These are phyloP conservation scores for Candida silvicultrix DNA, from an alignment of 805 yeast genomes.

Conservation along the genomic window DNA sequence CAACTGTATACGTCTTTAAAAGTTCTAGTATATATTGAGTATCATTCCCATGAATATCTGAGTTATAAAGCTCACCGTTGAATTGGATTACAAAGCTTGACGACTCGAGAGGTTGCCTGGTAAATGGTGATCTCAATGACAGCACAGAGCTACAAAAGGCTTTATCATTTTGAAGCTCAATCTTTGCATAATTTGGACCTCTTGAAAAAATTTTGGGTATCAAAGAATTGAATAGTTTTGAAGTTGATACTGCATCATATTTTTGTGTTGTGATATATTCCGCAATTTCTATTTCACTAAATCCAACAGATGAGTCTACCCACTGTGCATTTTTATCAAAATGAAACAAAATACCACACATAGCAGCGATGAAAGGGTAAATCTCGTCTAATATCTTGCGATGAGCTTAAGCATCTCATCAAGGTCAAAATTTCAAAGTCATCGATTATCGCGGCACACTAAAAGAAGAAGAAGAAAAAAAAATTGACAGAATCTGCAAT, in stretches of 20 bases:
- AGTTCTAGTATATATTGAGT: constrained; percentile 43
- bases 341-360: constrained; percentile 55
- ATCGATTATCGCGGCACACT: no score
- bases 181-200: constrained; percentile 57
- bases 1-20: constrained; percentile 28
- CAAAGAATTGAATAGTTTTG: constrained; percentile 23
- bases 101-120: constrained; percentile 57
- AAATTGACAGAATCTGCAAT: no score
- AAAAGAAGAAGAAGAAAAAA: no score
- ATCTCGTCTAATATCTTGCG: no score
- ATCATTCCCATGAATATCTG: constrained; percentile 55
- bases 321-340: constrained; percentile 4
- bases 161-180: constrained; percentile 9
- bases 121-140: constrained; percentile 73
- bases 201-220: constrained; percentile 44
- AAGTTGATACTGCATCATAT: neutral
- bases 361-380: no score
- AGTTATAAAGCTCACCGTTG: constrained; percentile 85
- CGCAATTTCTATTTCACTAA: constrained; percentile 7
- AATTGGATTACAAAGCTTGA: constrained; percentile 53
- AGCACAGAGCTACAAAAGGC: constrained; percentile 51
- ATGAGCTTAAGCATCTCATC: neutral
- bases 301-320: constrained; percentile 13
- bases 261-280: neutral
- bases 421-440: no score